Conservation (phyloP, 768 basidiomycete genomes). For the Paxillus involutus region DNA sequence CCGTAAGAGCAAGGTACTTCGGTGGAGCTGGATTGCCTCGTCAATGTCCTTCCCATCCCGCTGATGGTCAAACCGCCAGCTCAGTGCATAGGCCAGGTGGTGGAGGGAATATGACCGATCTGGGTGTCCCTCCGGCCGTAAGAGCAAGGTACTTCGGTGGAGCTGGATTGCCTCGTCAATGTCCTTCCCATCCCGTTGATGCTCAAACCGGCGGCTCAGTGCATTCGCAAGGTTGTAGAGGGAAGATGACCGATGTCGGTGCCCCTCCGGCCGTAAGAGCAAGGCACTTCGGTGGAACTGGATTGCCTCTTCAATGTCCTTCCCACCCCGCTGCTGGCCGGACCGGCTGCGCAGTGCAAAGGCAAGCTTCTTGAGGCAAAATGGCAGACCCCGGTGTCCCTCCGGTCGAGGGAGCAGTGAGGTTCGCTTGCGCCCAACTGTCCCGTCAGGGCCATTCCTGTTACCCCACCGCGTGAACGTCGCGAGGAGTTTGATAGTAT, state of each 20-base stretch:
- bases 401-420: no score
- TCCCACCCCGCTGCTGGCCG: not conserved
- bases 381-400: not conserved
- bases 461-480: not conserved
- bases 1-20: no score
- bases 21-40: no score
- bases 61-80: no score
- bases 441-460: no score
- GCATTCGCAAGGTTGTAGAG: not conserved
- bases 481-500: no score
- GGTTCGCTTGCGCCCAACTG: no score
- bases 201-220: not conserved
- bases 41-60: no score
- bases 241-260: not conserved
- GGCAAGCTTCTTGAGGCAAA: slow-evolving; percentile 14
- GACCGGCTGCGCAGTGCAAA: no score
- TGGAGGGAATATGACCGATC: not conserved
- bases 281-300: not conserved
- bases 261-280: not conserved
- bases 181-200: not conserved
- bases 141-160: not conserved
- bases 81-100: not conserved
- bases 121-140: not conserved
- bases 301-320: no score
- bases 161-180: not conserved